Evolutionary conservation across 176 grass and related monocot genomes (phyloP).

Genomic region (Oryza rufipogon): DNA sequence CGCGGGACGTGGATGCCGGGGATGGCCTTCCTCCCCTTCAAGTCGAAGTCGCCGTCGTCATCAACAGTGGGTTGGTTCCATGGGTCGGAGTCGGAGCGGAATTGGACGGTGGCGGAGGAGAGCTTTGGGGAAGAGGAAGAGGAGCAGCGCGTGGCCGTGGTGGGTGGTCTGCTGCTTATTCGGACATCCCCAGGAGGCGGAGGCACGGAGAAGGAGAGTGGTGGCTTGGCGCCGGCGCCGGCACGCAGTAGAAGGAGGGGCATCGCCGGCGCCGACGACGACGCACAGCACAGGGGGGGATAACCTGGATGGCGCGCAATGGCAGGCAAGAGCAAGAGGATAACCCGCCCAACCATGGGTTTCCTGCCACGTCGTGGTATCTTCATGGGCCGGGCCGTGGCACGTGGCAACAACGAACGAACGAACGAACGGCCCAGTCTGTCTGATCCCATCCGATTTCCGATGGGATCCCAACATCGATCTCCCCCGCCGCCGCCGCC

Average conservation of each 20-base stretch:
- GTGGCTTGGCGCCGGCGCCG: neutral
- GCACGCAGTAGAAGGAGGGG: conserved; percentile 21
- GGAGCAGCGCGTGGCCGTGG: conserved; percentile 29
- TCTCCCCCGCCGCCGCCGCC: too few species aligned
- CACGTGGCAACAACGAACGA: too few species aligned
- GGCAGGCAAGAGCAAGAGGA: neutral
- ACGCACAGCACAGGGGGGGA: too few species aligned
- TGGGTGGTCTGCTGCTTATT: neutral
- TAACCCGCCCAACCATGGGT: neutral
- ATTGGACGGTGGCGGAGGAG: conserved; percentile 16
- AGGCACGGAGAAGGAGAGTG: neutral
- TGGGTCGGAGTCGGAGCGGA: too few species aligned
- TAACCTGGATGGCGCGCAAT: neutral
- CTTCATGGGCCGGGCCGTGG: too few species aligned
- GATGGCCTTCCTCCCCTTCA: conserved; percentile 29
- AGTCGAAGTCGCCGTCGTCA: neutral
- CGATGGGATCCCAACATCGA: too few species aligned
- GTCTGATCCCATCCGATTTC: too few species aligned
- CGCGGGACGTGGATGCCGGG: conserved; percentile 81
- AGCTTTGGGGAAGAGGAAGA: conserved; percentile 17
- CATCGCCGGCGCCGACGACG: conserved; percentile 24
- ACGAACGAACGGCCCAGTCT: too few species aligned
- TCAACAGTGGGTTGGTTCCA: neutral
- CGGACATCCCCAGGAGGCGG: neutral
- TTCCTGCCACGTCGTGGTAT: neutral